phyloP scores from a whole-genome alignment of 2,329 filamentous ascomycete genomes.

The Corniculantispora saksenae region DNA sequence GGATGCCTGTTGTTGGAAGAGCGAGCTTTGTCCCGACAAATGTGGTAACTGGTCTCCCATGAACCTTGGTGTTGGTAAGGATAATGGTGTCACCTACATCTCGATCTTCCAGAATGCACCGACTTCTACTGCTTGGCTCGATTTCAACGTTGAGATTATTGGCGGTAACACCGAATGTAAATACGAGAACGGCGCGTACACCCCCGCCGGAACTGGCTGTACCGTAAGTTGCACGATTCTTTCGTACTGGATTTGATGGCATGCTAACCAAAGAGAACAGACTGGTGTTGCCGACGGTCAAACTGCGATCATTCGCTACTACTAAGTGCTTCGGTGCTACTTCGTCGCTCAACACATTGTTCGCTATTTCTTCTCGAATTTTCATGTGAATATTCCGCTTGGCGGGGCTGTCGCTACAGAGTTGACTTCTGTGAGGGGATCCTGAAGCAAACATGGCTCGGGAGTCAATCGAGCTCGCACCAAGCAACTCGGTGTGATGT shows the following conservation, averaged over 20 bases:
- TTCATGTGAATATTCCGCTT: constrained; percentile 20
- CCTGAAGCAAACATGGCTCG: neutral
- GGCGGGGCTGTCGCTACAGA: neutral
- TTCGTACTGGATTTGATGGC: neutral
- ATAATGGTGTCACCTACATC: constrained; percentile 67
- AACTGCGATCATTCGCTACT: constrained; percentile 47
- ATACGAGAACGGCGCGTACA: constrained; percentile 65
- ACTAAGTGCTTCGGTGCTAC: constrained; percentile 26
- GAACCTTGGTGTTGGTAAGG: constrained; percentile 79
- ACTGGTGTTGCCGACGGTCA: constrained; percentile 44
- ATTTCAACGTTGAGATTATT: constrained; percentile 76
- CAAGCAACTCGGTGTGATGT: neutral
- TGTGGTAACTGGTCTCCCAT: constrained; percentile 85
- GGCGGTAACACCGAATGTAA: constrained; percentile 67
- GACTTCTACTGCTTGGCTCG: constrained; percentile 67
- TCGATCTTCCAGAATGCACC: constrained; percentile 84
- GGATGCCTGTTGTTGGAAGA: constrained; percentile 76
- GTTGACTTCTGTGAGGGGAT: neutral
- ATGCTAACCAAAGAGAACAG: constrained; percentile 34
- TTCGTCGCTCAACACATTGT: constrained; percentile 16
- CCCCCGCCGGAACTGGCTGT: constrained; percentile 64
- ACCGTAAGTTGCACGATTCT: constrained; percentile 63
- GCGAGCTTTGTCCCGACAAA: constrained; percentile 47
- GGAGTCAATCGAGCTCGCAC: neutral
- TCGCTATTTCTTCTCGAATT: constrained; percentile 31